Percentiles rank a stretch among this genome's conserved stretches.
phyloP scores from a whole-genome alignment of 2,329 filamentous ascomycete species.

The Ceratocystis cubensis region DNA sequence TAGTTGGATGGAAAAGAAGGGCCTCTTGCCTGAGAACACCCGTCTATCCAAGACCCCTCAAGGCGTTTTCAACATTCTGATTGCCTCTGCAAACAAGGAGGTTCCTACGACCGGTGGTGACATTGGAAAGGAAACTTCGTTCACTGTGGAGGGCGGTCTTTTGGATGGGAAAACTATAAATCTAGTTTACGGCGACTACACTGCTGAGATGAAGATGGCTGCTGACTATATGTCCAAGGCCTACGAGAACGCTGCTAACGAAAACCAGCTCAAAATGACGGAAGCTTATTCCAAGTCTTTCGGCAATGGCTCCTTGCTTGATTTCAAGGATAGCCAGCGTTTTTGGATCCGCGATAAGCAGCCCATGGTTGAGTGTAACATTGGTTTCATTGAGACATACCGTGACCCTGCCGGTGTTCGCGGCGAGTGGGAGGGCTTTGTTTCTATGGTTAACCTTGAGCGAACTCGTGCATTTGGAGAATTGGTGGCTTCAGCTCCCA shows the following conservation, averaged over 20 bases:
- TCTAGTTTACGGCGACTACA: slow-evolving; percentile 63
- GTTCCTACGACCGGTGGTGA: slow-evolving; percentile 54
- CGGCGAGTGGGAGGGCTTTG: slow-evolving; percentile 78
- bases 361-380: slow-evolving; percentile 65
- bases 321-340: slow-evolving; percentile 69
- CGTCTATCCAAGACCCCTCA: slow-evolving; percentile 54
- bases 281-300: slow-evolving; percentile 64
- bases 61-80: slow-evolving; percentile 58
- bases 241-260: slow-evolving; percentile 56
- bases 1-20: slow-evolving; percentile 60
- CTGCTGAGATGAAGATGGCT: slow-evolving; percentile 57
- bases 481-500: slow-evolving; percentile 67
- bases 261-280: slow-evolving; percentile 62
- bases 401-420: slow-evolving; percentile 68
- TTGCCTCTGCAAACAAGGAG: slow-evolving; percentile 53
- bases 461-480: slow-evolving; percentile 77
- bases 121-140: slow-evolving; percentile 52
- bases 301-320: slow-evolving; percentile 57
- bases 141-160: slow-evolving; percentile 45
- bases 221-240: slow-evolving; percentile 56
- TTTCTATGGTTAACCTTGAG: slow-evolving; percentile 48
- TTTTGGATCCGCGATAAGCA: slow-evolving; percentile 75
- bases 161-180: slow-evolving; percentile 56
- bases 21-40: slow-evolving; percentile 63
- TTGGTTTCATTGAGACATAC: slow-evolving; percentile 79